phyloP scores from a whole-genome alignment of 2,329 filamentous ascomycete species.

The Trichoderma sp. region DNA sequence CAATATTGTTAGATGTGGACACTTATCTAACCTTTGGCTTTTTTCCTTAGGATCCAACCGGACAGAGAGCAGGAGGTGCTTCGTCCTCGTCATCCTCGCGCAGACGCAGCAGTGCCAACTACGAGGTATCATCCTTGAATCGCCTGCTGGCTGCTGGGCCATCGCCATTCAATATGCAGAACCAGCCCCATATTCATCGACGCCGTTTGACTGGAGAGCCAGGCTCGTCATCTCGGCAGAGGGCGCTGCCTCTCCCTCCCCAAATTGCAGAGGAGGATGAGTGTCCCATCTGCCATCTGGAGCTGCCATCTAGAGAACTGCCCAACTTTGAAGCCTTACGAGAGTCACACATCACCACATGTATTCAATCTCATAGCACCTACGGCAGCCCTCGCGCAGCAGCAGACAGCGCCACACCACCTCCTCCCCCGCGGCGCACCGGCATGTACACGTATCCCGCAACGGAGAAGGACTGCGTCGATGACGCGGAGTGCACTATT shows the following conservation, averaged over 20 bases:
- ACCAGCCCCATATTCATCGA: slow-evolving; percentile 36
- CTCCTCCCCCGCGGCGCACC: slow-evolving; percentile 49
- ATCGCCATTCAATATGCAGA: slow-evolving; percentile 37
- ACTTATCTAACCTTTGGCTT: slow-evolving; percentile 17
- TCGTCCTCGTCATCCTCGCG: slow-evolving; percentile 36
- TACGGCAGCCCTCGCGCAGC: slow-evolving; percentile 44
- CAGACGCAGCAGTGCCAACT: slow-evolving; percentile 35
- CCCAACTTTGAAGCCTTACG: slow-evolving; percentile 57
- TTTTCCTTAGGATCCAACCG: slow-evolving; percentile 27
- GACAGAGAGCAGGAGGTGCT: slow-evolving; percentile 28
- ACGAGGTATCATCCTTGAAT: slow-evolving; percentile 40
- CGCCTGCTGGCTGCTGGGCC: slow-evolving; percentile 44
- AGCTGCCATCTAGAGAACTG: slow-evolving; percentile 62
- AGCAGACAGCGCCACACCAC: slow-evolving; percentile 30
- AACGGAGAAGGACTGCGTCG: slow-evolving; percentile 69
- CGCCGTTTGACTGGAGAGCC: slow-evolving; percentile 35
- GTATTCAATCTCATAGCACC: slow-evolving; percentile 58
- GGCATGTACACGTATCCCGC: slow-evolving; percentile 66
- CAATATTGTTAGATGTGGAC: background rate
- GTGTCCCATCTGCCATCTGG: slow-evolving; percentile 73
- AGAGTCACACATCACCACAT: slow-evolving; percentile 60
- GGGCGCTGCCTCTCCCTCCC: slow-evolving; percentile 46
- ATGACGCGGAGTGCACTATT: slow-evolving; percentile 67
- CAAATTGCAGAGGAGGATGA: slow-evolving; percentile 72
- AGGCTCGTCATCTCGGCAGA: slow-evolving; percentile 43